These are phyloP conservation scores for Sphaerobolus stellatus DNA, from an alignment of 1,284 basidiomycete genomes.

Conservation along the genomic window DNA sequence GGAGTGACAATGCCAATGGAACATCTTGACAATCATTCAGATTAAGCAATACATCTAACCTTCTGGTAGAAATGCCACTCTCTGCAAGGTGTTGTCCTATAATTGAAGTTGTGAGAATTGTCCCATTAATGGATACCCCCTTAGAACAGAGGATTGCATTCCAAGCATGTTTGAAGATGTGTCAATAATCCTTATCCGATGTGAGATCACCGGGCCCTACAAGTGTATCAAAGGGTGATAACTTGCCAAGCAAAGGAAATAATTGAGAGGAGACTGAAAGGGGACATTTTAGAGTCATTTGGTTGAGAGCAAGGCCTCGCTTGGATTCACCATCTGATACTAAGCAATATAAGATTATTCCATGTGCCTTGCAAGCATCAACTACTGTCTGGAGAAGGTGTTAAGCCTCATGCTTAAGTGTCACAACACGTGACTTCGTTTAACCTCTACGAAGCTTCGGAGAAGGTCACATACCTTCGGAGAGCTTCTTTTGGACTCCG, in stretches of 20 bases:
- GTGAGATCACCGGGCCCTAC: slow-evolving; percentile 37
- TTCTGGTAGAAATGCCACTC: slow-evolving; percentile 10
- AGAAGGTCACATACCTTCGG: no score
- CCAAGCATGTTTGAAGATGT: slow-evolving; percentile 33
- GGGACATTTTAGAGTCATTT: background rate
- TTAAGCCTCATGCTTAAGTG: no score
- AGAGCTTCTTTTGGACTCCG: no score
- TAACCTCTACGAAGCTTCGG: no score
- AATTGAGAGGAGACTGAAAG: slow-evolving; percentile 16
- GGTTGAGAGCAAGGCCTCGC: slow-evolving; percentile 17
- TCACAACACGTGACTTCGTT: no score
- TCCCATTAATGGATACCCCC: slow-evolving; percentile 25
- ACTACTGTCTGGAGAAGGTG: slow-evolving; percentile 23
- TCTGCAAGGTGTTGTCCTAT: slow-evolving; percentile 22
- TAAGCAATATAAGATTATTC: slow-evolving; percentile 16
- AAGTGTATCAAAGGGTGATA: slow-evolving; percentile 29
- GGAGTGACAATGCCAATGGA: slow-evolving; percentile 24
- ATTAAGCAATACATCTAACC: slow-evolving; percentile 26
- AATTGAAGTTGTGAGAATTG: slow-evolving; percentile 26
- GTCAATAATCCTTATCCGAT: slow-evolving; percentile 35
- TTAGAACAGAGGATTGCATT: slow-evolving; percentile 27
- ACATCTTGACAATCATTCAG: slow-evolving; percentile 37
- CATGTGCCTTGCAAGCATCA: slow-evolving; percentile 16
- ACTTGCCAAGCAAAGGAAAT: slow-evolving; percentile 19
- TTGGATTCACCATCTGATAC: slow-evolving; percentile 33